Percentiles rank a stretch among this genome's conserved stretches.
These are phyloP conservation scores for Blyttiomyces sp. DNA, from an alignment of 371 early-diverging fungal species.

Conservation along the genomic window DNA sequence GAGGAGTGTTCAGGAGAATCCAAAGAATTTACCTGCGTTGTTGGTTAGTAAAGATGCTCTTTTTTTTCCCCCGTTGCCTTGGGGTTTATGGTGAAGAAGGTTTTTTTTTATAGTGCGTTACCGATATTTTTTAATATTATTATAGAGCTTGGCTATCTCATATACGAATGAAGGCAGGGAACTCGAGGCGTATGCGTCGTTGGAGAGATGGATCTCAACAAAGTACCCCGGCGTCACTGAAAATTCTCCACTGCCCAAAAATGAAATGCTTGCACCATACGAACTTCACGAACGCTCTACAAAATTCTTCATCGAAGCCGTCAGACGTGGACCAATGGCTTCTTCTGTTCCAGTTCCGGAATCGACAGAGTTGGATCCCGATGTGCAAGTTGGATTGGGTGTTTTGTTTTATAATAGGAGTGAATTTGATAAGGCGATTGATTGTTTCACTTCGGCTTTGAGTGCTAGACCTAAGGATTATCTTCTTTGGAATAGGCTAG, in stretches of 20 bases:
- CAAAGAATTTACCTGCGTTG: slow-evolving; percentile 32
- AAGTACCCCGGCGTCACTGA: slow-evolving; percentile 27
- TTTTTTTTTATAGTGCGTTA: neutral
- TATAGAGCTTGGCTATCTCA: slow-evolving; percentile 29
- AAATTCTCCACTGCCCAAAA: neutral
- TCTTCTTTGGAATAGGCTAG: slow-evolving; percentile 88
- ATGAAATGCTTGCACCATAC: neutral
- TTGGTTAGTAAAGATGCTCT: slow-evolving; percentile 21
- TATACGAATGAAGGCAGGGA: slow-evolving; percentile 44
- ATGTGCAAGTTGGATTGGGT: slow-evolving; percentile 81
- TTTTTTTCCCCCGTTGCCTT: neutral
- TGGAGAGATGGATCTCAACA: slow-evolving; percentile 35
- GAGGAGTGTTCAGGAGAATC: slow-evolving; percentile 32
- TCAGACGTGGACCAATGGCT: slow-evolving; percentile 39
- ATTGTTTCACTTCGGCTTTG: slow-evolving; percentile 89
- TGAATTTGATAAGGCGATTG: slow-evolving; percentile 89
- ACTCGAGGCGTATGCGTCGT: slow-evolving; percentile 31
- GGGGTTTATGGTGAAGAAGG: neutral
- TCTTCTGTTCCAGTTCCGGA: slow-evolving; percentile 34
- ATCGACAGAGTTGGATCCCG: slow-evolving; percentile 67
- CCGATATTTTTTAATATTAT: neutral
- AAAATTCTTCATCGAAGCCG: slow-evolving; percentile 74
- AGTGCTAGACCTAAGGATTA: slow-evolving; percentile 79
- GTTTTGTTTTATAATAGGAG: slow-evolving; percentile 83
- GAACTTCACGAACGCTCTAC: slow-evolving; percentile 68